phyloP scores from a whole-genome alignment of 176 grass and related monocot genomes.

The Juncus inflexus region DNA sequence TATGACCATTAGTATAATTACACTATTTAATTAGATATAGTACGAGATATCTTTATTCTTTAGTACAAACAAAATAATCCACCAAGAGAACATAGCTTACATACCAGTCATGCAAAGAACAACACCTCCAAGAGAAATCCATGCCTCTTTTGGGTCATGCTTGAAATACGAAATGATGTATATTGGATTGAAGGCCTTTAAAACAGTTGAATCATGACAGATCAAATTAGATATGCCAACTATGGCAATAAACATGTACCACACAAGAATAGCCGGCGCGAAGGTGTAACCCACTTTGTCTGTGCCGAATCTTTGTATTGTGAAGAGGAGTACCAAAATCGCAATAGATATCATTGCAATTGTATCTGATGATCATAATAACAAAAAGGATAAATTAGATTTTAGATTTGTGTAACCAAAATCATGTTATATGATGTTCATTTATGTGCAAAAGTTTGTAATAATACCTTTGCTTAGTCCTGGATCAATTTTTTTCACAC shows the following conservation, averaged over 20 bases:
- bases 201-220: conserved; percentile 38
- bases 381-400: neutral
- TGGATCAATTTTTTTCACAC: conserved; percentile 63
- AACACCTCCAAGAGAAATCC: conserved; percentile 70
- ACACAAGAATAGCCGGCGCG: conserved; percentile 61
- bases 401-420: neutral
- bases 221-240: conserved; percentile 61
- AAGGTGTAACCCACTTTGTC: conserved; percentile 89
- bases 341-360: conserved; percentile 54
- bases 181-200: conserved; percentile 64
- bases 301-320: conserved; percentile 61
- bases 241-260: conserved; percentile 55
- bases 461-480: conserved; percentile 51
- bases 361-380: conserved; percentile 47
- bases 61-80: neutral
- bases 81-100: neutral
- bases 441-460: conserved; percentile 6
- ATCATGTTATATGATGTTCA: neutral
- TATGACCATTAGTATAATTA: neutral
- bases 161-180: conserved; percentile 65
- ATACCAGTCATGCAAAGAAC: conserved; percentile 76
- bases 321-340: conserved; percentile 66
- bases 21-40: neutral
- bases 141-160: conserved; percentile 49
- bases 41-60: neutral